Percentiles rank a stretch among this genome's conserved stretches.
Evolutionary conservation across 2,329 filamentous ascomycete genomes (phyloP).

Genomic region (Hirsutella thompsonii): DNA sequence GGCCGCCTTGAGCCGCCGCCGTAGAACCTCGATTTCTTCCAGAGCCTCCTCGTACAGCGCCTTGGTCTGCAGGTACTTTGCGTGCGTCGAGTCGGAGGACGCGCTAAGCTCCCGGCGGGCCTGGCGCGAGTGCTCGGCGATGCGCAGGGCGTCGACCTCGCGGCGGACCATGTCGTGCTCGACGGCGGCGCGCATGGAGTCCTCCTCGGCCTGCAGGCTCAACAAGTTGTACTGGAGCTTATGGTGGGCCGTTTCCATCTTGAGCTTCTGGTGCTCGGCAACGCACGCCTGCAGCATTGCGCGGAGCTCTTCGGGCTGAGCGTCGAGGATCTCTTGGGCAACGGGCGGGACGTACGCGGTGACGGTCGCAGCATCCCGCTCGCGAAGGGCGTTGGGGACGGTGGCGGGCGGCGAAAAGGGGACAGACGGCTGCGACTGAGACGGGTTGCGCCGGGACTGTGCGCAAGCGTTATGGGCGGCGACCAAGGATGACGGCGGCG

Average conservation of each 20-base stretch:
- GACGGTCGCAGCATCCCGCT: slow-evolving; percentile 9
- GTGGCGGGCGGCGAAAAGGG: slow-evolving; percentile 44
- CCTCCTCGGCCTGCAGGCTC: slow-evolving; percentile 71
- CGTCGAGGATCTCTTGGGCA: slow-evolving; percentile 35
- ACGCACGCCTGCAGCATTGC: slow-evolving; percentile 41
- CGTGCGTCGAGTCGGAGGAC: slow-evolving; percentile 38
- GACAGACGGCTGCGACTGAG: slow-evolving; percentile 6
- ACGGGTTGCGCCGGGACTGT: slow-evolving; percentile 4
- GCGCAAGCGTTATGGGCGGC: slow-evolving; percentile 16
- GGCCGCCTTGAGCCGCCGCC: slow-evolving; percentile 54
- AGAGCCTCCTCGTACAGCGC: slow-evolving; percentile 52
- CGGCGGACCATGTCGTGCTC: slow-evolving; percentile 85
- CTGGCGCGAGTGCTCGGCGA: slow-evolving; percentile 56
- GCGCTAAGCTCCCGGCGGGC: slow-evolving; percentile 39
- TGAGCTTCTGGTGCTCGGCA: slow-evolving; percentile 45
- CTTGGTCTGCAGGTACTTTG: slow-evolving; percentile 49
- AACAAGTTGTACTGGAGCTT: slow-evolving; percentile 82
- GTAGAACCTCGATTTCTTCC: slow-evolving; percentile 51
- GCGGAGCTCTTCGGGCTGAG: slow-evolving; percentile 41
- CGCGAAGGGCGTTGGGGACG: slow-evolving; percentile 20
- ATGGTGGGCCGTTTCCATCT: slow-evolving; percentile 79
- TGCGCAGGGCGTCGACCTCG: slow-evolving; percentile 74
- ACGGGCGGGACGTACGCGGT: slow-evolving; percentile 34
- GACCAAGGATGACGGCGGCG: slow-evolving; percentile 41
- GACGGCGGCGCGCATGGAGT: slow-evolving; percentile 74